Base-by-base conservation (phyloP, 192 early-diverging fungal genomes). In the Podila epigama region DNA sequence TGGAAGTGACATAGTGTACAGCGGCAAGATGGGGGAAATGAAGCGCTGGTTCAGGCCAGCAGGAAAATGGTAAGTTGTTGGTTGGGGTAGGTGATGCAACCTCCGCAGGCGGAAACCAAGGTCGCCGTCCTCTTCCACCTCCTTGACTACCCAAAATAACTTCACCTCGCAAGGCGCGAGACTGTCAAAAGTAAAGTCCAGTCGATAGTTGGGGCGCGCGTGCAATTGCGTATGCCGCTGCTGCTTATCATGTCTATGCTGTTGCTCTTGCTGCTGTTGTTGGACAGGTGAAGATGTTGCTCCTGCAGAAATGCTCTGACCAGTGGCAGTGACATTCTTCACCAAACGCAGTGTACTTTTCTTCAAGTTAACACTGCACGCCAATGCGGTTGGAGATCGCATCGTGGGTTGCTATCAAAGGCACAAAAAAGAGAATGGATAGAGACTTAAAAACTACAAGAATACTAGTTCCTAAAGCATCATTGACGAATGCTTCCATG, bases 1-100 rank as follows among this genome's bases (percentile, higher is more conserved):
- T 7, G 73, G 73, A n/a, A 77, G 55, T 0, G 73, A 77, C 73
- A 77, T 77, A 31, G 73, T 77, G 57, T 77, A 77, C 13, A 77
- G 66, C 11, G 73, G 73, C 42, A 77, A n/a, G 5, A 77, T 64
- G 4, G 73, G 73, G 5, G 73, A 77, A 29, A 68, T 77, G 37
- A 77, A 77, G 0, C 66, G 59, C 33, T 77, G 73, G 66, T 77
- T 77, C 73, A 77, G 63, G 5, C 73, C 73, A 8, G 73, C 73
- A 33, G 73, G 73, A 50, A 77, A 77, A 22, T 77, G 73, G 11
- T 77, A 77, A 8, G 73, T 64, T 15, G 73, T 77, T 0, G 73
- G 73, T 25, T 77, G 73, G 3, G 73, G 73, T 15, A 77, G 25
- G 40, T 77, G 73, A 20, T 77, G 73, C 1, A 77, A 34, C 5